Percentiles rank a stretch among this genome's conserved stretches.
phyloP scores from a whole-genome alignment of 75 land plant genomes.

The Azolla pinnata region DNA sequence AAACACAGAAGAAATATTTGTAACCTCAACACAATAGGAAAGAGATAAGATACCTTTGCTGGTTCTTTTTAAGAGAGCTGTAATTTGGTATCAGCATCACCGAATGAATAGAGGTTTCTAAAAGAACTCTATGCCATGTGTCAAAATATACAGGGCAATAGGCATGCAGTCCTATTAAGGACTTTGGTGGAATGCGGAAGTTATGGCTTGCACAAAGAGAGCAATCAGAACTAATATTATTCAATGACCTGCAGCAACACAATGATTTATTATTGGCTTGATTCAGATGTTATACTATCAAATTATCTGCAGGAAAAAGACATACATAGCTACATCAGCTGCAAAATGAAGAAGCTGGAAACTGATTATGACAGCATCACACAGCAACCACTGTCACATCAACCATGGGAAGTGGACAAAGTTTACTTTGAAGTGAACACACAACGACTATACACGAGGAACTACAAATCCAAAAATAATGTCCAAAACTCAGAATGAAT shows the following conservation, averaged over 20 bases:
- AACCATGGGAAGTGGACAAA: background rate
- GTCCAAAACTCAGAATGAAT: too few relatives aligned
- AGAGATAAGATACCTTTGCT: too few relatives aligned
- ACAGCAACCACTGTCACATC: conserved; percentile 30
- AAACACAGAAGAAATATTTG: too few relatives aligned
- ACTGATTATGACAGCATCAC: conserved; percentile 49
- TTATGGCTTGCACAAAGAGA: conserved; percentile 56
- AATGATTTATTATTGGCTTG: too few relatives aligned
- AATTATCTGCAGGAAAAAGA: too few relatives aligned
- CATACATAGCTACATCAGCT: conserved; percentile 39
- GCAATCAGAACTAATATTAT: conserved; percentile 28
- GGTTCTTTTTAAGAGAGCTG: too few relatives aligned
- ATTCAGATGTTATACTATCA: background rate
- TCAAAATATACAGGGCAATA: conserved; percentile 86
- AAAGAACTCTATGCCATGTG: conserved; percentile 60
- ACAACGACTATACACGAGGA: too few relatives aligned
- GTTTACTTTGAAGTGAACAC: too few relatives aligned
- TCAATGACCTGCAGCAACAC: conserved; percentile 33
- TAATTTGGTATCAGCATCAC: conserved; percentile 37
- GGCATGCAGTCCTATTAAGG: conserved; percentile 63
- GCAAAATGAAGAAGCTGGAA: conserved; percentile 72
- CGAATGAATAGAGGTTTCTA: conserved; percentile 54
- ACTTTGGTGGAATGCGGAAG: conserved; percentile 64
- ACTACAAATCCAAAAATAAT: too few relatives aligned
- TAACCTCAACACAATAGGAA: too few relatives aligned